A percentile compares a stretch with the other conserved stretches of the same genome.
These are phyloP conservation scores for Spathaspora passalidarum DNA, from an alignment of 805 yeast species.

Conservation along the genomic window DNA sequence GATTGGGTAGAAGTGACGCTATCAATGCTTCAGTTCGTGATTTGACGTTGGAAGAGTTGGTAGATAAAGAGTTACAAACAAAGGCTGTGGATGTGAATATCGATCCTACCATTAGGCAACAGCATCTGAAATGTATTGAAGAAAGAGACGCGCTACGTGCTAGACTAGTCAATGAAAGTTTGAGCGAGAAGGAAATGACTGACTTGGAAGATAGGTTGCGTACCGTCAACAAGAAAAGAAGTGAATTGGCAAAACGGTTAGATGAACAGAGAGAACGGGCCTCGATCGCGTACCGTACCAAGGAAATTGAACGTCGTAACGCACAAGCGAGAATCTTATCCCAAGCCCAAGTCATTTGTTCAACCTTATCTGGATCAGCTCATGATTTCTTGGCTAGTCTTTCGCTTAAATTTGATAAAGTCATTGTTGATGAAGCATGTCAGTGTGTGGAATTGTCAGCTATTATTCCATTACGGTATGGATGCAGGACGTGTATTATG, in stretches of 20 bases:
- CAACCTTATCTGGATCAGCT: slow-evolving; percentile 92
- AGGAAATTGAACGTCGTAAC: slow-evolving; percentile 75
- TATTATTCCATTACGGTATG: slow-evolving; percentile 87
- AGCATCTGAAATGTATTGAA: slow-evolving; percentile 48
- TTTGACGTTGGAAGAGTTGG: slow-evolving; percentile 80
- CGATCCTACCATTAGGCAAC: slow-evolving; percentile 49
- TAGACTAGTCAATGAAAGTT: slow-evolving; percentile 19
- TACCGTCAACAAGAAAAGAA: slow-evolving; percentile 57
- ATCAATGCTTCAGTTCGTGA: slow-evolving; percentile 80
- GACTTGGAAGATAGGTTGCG: slow-evolving; percentile 50
- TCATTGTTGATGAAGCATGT: slow-evolving; percentile 95
- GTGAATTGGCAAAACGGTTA: slow-evolving; percentile 65
- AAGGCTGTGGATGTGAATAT: slow-evolving; percentile 30
- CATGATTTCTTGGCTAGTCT: slow-evolving; percentile 78
- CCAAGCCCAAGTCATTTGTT: slow-evolving; percentile 81
- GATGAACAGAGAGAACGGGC: slow-evolving; percentile 78
- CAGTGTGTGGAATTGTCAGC: slow-evolving; percentile 94
- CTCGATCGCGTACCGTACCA: slow-evolving; percentile 64
- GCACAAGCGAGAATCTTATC: slow-evolving; percentile 69
- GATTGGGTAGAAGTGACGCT: slow-evolving; percentile 89
- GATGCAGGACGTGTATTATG: slow-evolving; percentile 87
- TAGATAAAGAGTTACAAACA: slow-evolving; percentile 56
- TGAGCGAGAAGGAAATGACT: slow-evolving; percentile 40
- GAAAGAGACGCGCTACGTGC: slow-evolving; percentile 57
- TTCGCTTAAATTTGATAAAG: slow-evolving; percentile 81